Evolutionary conservation across 768 basidiomycete species (phyloP).

Genomic region (Saitozyma sp.): DNA sequence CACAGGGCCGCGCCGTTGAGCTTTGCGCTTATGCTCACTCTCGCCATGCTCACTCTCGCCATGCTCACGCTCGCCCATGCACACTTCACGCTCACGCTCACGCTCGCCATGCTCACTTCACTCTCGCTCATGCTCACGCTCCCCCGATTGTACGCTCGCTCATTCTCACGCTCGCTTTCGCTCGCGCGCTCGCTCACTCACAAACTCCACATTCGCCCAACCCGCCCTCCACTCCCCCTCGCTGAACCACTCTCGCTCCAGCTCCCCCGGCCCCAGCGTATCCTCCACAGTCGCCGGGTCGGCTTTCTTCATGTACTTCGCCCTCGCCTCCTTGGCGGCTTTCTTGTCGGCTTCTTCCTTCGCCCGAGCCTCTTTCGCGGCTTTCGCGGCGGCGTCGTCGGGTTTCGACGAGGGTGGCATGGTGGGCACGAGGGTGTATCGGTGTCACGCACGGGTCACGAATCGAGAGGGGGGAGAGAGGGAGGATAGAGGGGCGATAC

Average conservation of each 20-base stretch:
- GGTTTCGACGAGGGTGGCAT: neutral
- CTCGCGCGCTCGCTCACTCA: slow-evolving; percentile 15
- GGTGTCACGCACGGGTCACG: too few species aligned
- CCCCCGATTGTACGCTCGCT: neutral
- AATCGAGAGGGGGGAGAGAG: too few species aligned
- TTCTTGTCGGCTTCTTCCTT: slow-evolving; percentile 15
- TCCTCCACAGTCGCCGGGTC: slow-evolving; percentile 32
- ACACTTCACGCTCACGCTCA: too few species aligned
- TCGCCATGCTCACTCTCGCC: too few species aligned
- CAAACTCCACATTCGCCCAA: slow-evolving; percentile 48
- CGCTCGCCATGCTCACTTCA: too few species aligned
- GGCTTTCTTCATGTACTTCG: slow-evolving; percentile 23
- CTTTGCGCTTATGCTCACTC: too few species aligned
- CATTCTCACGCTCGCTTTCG: neutral
- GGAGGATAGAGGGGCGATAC: too few species aligned
- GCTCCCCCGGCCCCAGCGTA: slow-evolving; percentile 20
- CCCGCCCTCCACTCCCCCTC: slow-evolving; percentile 43
- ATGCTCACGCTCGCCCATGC: too few species aligned
- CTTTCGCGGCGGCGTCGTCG: too few species aligned
- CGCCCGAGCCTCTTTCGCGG: neutral
- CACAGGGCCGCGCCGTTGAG: too few species aligned
- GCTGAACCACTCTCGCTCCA: slow-evolving; percentile 31
- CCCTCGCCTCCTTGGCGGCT: slow-evolving; percentile 22
- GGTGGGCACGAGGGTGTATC: too few species aligned
- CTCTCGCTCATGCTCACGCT: too few species aligned